Evolutionary conservation across 352 stramenopile genomes (phyloP).

Genomic region (Peronospora tabacina): DNA sequence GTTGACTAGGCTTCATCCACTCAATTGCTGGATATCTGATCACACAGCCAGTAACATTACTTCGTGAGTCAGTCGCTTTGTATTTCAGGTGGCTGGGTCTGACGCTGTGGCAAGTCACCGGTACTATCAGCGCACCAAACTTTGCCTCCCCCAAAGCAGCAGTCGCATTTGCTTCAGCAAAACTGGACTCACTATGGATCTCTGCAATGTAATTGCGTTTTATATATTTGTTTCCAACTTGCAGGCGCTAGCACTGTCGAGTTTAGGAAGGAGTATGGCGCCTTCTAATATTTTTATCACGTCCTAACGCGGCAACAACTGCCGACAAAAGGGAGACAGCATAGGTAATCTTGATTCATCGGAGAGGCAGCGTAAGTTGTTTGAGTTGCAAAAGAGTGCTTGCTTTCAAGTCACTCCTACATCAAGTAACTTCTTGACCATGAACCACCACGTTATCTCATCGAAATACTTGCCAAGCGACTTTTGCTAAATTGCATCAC

Average conservation of each 20-base stretch:
- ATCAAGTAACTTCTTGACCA: background rate
- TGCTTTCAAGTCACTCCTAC: slow-evolving; percentile 3
- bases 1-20: slow-evolving; percentile 5
- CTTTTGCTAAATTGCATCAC: slow-evolving; percentile 13
- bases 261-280: slow-evolving; percentile 38
- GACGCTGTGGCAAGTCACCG: slow-evolving; percentile 8
- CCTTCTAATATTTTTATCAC: slow-evolving; percentile 10
- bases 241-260: slow-evolving; percentile 55
- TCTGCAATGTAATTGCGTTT: too few relatives aligned
- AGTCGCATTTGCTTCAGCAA: slow-evolving; percentile 4
- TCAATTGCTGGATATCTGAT: slow-evolving; percentile 17
- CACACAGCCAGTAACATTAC: slow-evolving; percentile 12
- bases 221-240: slow-evolving; percentile 29
- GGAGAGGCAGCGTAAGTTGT: slow-evolving; percentile 47
- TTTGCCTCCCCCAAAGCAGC: slow-evolving; percentile 38
- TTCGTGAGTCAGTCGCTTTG: slow-evolving; percentile 2
- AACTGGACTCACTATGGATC: slow-evolving; percentile 3
- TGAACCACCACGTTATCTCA: slow-evolving; percentile 9
- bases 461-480: background rate
- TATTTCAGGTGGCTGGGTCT: background rate
- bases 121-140: slow-evolving; percentile 33
- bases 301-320: slow-evolving; percentile 16
- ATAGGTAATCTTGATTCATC: slow-evolving; percentile 16
- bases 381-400: slow-evolving; percentile 53
- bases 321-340: background rate